Conservation (phyloP, 2,329 filamentous ascomycete species). For the Sphaerulina musiva region DNA sequence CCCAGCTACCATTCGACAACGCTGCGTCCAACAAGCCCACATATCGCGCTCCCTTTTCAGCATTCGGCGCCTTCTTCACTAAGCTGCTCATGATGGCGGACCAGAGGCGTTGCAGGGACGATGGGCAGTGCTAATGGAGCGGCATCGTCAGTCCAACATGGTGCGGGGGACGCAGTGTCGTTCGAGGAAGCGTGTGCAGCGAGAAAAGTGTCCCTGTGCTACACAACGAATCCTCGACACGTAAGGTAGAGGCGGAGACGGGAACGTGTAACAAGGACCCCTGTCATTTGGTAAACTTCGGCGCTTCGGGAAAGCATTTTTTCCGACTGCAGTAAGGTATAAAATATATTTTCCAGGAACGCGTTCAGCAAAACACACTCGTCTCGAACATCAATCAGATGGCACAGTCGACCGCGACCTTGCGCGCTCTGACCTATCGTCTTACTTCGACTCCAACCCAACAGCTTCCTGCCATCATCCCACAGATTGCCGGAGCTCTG, state of each 20-base stretch:
- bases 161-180: background rate
- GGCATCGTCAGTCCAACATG: constrained; percentile 9
- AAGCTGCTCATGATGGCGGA: constrained; percentile 23
- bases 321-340: background rate
- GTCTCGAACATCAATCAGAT: constrained; percentile 1
- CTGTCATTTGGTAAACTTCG: constrained; percentile 2
- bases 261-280: constrained; percentile 6
- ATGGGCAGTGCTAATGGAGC: constrained; percentile 16
- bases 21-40: constrained; percentile 75
- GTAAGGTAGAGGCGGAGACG: background rate
- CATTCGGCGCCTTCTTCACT: constrained; percentile 21
- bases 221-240: background rate
- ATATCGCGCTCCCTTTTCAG: constrained; percentile 70
- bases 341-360: background rate
- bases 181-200: background rate
- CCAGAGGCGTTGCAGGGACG: constrained; percentile 6
- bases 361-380: background rate
- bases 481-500: constrained; percentile 56
- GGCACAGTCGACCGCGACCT: constrained; percentile 32
- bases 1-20: constrained; percentile 83
- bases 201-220: background rate
- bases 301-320: background rate
- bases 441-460: constrained; percentile 65
- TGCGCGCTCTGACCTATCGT: constrained; percentile 60
- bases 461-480: constrained; percentile 67